Base-by-base conservation (phyloP, 164 flowering plant genomes). In the Amborella trichopoda region DNA sequence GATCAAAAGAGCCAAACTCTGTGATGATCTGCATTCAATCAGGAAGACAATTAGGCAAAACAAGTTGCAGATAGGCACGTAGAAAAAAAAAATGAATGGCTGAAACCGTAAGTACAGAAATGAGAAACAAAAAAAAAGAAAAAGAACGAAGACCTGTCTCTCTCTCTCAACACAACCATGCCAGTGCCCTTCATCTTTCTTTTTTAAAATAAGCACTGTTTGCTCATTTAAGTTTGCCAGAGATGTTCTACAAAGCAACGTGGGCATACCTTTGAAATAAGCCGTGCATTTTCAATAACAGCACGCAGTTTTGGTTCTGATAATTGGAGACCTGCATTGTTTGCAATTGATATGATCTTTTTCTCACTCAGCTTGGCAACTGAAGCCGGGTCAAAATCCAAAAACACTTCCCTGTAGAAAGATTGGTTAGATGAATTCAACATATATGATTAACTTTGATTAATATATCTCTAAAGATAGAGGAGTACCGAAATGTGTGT, bases 401-500 rank as follows among this genome's bases (percentile, higher is more conserved):
- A 18, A 55, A 68, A 68, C 21, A 61, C 64, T 37, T 68, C 64
- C 64, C 73, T 68, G 63, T 28, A 55, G 14, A 42, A 18, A 42
- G 24, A 53, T 14, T 12, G 12, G 12, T 13, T 34, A 61, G 17
- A 37, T n/a, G 19, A 37, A 3, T 18, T n/a, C 40, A 8, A 37
- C 19, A 18, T n/a, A 1, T 6, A 8, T 8, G 19, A 2, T 6
- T 8, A 6, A n/a, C 10, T 37, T 8, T 21, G n/a, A n/a, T 21
- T n/a, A n/a, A n/a, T n/a, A n/a, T n/a, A n/a, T n/a, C n/a, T n/a
- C n/a, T n/a, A n/a, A n/a, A n/a, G n/a, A 6, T n/a, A 14, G 3
- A 13, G 18, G 28, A 38, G 4, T 73, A 78, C 89, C 83, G 72
- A 55, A 81, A 78, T n/a, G 64, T 37, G 27, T 68, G 70, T 42